Base-by-base conservation (phyloP, 352 stramenopile species). In the Aphanomyces euteiches region DNA sequence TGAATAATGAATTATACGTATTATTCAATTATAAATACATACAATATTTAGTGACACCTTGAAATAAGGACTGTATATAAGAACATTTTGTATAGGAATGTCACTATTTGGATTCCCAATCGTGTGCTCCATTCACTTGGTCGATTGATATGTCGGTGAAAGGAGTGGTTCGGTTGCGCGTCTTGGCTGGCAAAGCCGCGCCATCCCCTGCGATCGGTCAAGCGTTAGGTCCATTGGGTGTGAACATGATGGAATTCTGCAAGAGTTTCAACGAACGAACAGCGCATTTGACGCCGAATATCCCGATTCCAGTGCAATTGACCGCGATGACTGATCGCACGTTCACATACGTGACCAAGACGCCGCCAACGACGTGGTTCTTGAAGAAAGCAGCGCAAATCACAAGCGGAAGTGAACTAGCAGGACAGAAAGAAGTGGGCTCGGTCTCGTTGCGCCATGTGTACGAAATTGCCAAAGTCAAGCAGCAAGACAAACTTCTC, bases 231-330 rank as follows among this genome's bases (percentile, higher is more conserved):
- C 97, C 97, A 47, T 83, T 99, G 4, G 97, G 97, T 72, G 94
- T 99, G 47, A 99, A 99, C 85, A 99, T 99, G 97, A 98, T 98
- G 81, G 95, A 99, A 80, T 99, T 99, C 81, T 99, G 96, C 88
- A 98, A 98, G 83, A 89, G 96, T 65, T 99, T 99, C 79, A 99
- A 99, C 78, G 96, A 98, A 17, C 87, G 87, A 71, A 98, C 96
- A 47, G 82, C 84, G 77, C 85, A 92, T 47, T 84, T 97, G 47
- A 92, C 92, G 68, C 89, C 96, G 37, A 94, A 97, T 68, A 96
- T 90, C 38, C 95, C 96, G 28, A 83, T 98, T 17, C 88, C 90
- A 6, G 96, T 99, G 4, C 79, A 92, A 75, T 82, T 99, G 68
- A 94, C 86, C 37, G 97, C 97, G 19, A 98, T 90, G 73, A 84